Base-by-base conservation (phyloP, 208 protist species). In the Histomonas meleagridis region DNA sequence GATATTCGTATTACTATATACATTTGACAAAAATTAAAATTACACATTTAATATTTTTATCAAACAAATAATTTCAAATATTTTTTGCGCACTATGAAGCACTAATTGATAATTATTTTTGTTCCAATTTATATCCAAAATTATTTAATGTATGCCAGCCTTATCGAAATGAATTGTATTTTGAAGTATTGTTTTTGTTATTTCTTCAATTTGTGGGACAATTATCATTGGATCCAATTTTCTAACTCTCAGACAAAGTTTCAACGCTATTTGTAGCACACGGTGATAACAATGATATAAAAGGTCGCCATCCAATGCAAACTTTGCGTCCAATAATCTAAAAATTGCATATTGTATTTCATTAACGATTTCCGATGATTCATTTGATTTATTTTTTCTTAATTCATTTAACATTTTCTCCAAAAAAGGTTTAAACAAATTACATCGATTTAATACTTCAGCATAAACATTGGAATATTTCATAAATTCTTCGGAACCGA, bases 241-340 rank as follows among this genome's bases (percentile, higher is more conserved):
- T 9, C 14, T 32, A 26, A 86, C 23, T 55, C 38, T 86, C 14
- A 51, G 55, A 28, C 76, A 86, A n/a, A 46, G 9, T 12, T 46
- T 86, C 23, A 86, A 26, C 0, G 55, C 76, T 10, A 55, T 46
- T 55, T 86, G 40, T 38, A 86, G 46, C 9, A 86, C 76, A 55
- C 76, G 4, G 38, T 86, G 76, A 86, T 86, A 86, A 53, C 16
- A 55, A 18, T 86, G 76, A 55, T 86, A 86, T 5, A 86, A 40
- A 7, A 86, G 38, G 18, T 57, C 46, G 0, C 76, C 76, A 86
- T 86, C 76, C 32, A 86, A 86, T 38, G 76, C 23, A 49, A 86
- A 32, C 38, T 86, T 86, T n/a, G 76, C 23, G 51, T 86, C 76
- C 7, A 86, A 16, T 7, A 86, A 23, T 35, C 55, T 40, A 28